A percentile compares a stretch with the other conserved stretches of the same genome.
Evolutionary conservation across 352 stramenopile species (phyloP).

Genomic region (Globisporangium okanoganense): DNA sequence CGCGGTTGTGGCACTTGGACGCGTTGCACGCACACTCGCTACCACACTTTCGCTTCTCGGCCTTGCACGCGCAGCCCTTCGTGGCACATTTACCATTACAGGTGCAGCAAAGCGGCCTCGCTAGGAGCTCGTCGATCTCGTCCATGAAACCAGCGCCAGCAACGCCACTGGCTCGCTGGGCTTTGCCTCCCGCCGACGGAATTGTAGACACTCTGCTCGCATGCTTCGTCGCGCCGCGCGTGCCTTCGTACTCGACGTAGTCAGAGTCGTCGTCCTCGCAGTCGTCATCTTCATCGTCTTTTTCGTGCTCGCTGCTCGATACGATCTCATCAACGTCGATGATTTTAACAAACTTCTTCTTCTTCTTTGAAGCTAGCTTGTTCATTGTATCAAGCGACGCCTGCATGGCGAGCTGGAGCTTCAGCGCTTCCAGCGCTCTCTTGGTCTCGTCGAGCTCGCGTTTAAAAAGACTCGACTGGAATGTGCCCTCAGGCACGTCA

Average conservation of each 20-base stretch:
- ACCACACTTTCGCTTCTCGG: slow-evolving; percentile 35
- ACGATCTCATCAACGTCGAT: slow-evolving; percentile 45
- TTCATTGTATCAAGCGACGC: slow-evolving; percentile 29
- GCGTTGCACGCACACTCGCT: slow-evolving; percentile 51
- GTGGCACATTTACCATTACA: slow-evolving; percentile 77
- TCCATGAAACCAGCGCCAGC: slow-evolving; percentile 24
- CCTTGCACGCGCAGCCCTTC: slow-evolving; percentile 62
- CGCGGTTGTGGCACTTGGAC: slow-evolving; percentile 54
- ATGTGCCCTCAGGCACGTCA: not conserved
- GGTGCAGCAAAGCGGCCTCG: slow-evolving; percentile 45
- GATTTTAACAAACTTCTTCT: slow-evolving; percentile 27
- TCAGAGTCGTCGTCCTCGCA: slow-evolving; percentile 56
- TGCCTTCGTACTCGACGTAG: slow-evolving; percentile 55
- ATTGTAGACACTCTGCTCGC: not conserved
- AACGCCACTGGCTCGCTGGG: not conserved
- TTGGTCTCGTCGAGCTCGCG: slow-evolving; percentile 20
- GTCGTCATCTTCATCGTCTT: slow-evolving; percentile 38
- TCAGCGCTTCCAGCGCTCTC: slow-evolving; percentile 22
- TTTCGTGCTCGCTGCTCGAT: slow-evolving; percentile 43
- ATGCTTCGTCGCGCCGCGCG: slow-evolving; percentile 2
- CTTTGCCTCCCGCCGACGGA: not conserved
- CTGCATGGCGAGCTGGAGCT: slow-evolving; percentile 16
- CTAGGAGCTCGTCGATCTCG: slow-evolving; percentile 55
- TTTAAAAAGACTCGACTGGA: slow-evolving; percentile 8
- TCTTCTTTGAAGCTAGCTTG: slow-evolving; percentile 25